Percentiles rank a stretch among this genome's conserved stretches.
Conservation (phyloP, 352 stramenopile genomes). For the Phytophthora quininea region DNA sequence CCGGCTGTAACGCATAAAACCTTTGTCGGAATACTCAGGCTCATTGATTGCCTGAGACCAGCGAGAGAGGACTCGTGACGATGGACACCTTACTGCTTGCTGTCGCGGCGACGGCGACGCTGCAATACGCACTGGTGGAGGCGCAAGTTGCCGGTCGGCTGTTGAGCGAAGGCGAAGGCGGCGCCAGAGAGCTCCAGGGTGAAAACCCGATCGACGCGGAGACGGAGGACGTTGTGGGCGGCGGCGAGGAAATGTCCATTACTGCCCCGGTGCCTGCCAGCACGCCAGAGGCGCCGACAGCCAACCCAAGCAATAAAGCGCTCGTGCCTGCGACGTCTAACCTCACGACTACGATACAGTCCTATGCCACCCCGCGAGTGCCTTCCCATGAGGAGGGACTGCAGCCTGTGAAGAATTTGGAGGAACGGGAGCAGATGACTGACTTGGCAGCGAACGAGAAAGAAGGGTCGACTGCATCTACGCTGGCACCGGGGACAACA, state of each 20-base stretch:
- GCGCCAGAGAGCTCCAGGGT: neutral
- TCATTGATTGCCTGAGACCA: slow-evolving; percentile 11
- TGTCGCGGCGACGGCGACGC: slow-evolving; percentile 2
- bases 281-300: neutral
- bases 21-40: neutral
- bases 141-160: neutral
- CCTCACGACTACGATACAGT: neutral
- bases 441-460: slow-evolving; percentile 3
- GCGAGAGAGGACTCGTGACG: neutral
- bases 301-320: slow-evolving; percentile 5
- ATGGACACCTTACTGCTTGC: slow-evolving; percentile 7
- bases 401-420: neutral
- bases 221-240: slow-evolving; percentile 19
- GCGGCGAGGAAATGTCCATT: neutral
- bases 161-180: slow-evolving; percentile 5
- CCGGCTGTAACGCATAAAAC: neutral
- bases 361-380: neutral
- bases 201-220: slow-evolving; percentile 11
- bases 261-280: neutral
- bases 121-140: slow-evolving; percentile 13
- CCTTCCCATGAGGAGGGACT: slow-evolving; percentile 1
- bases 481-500: neutral
- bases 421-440: slow-evolving; percentile 3
- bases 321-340: slow-evolving; percentile 17
- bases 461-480: slow-evolving; percentile 11